A percentile compares a stretch with the other conserved stretches of the same genome.
Conservation (phyloP, 2,329 filamentous ascomycete species). For the Apiospora phragmitis region DNA sequence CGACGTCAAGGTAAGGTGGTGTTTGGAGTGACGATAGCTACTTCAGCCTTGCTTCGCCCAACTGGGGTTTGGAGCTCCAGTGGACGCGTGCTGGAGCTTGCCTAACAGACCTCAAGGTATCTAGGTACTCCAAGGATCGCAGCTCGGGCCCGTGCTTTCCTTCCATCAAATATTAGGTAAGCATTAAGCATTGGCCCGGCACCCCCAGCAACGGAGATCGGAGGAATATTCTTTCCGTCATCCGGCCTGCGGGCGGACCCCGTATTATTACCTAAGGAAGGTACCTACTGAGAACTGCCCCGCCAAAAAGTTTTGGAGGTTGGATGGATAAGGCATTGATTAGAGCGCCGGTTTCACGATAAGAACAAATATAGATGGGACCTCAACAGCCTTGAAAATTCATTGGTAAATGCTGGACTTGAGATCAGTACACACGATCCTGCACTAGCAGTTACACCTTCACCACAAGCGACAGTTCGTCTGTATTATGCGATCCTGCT, state of each 20-base stretch:
- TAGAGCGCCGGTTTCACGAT: background rate
- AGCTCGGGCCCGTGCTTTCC: background rate
- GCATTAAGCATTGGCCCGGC: background rate
- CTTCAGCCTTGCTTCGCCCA: constrained; percentile 1
- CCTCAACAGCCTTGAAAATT: constrained; percentile 11
- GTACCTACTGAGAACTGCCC: background rate
- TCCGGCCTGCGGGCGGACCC: background rate
- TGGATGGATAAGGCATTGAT: background rate
- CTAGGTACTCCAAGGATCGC: background rate
- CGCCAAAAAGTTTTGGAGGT: constrained; percentile 1
- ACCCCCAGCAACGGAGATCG: background rate
- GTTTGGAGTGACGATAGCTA: constrained; percentile 8
- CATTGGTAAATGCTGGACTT: constrained; percentile 9
- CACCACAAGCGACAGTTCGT: background rate
- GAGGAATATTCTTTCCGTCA: background rate
- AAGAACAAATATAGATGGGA: background rate
- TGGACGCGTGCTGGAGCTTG: constrained; percentile 7
- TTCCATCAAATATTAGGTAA: background rate
- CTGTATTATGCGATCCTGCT: background rate
- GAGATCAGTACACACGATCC: constrained; percentile 1
- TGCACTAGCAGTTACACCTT: background rate
- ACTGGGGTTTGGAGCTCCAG: constrained; percentile 5
- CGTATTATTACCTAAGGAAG: background rate
- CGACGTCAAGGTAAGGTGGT: constrained; percentile 2
- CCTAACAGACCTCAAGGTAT: constrained; percentile 6